Base-by-base conservation (phyloP, 2,329 filamentous ascomycete species). In the Talaromyces marneffei region DNA sequence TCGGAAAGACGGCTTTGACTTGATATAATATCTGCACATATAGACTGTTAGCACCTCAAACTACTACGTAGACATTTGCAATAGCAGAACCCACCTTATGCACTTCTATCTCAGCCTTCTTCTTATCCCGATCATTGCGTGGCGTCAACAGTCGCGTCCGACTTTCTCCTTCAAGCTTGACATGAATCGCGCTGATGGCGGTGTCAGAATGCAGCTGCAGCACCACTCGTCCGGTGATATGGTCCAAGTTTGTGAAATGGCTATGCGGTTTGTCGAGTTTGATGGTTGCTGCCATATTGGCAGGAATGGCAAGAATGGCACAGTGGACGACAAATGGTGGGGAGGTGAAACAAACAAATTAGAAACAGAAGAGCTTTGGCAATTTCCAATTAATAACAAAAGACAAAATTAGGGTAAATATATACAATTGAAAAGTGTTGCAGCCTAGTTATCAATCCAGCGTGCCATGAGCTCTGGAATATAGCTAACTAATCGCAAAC, bases 81-180 rank as follows among this genome's bases (percentile, higher is more conserved):
- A n/a, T n/a, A 56, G 29, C 20, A 55, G 14, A 59, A 37, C 72
- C 66, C 65, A 80, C 79, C 74, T 81, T 81, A 64, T 81, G 79
- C 20, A 79, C 72, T 66, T 81, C 79, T 57, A 78, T 66, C 67
- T 80, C 78, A n/a, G 77, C 76, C 60, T 76, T 75, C 67, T 75
- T 78, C 70, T 78, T 79, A 23, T 75, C 73, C 39, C 75, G 67
- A 37, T 76, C 77, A 74, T 75, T 67, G 59, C 71, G 75, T 64
- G 71, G 73, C 16, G 73, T 75, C 2, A 73, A 71, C 16, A 81
- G 71, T 42, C 78, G 71, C 25, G 78, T 79, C 37, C 74, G 75
- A 66, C 78, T 80, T 65, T 81, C 79, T 23, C 78, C 79, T 64
- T 81, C 79, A 29, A 81, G 67, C 66, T 81, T 81, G 53, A 81